Percentiles rank a stretch among this genome's conserved stretches.
phyloP scores from a whole-genome alignment of 306 rosid genomes.

The Acacia confusa region DNA sequence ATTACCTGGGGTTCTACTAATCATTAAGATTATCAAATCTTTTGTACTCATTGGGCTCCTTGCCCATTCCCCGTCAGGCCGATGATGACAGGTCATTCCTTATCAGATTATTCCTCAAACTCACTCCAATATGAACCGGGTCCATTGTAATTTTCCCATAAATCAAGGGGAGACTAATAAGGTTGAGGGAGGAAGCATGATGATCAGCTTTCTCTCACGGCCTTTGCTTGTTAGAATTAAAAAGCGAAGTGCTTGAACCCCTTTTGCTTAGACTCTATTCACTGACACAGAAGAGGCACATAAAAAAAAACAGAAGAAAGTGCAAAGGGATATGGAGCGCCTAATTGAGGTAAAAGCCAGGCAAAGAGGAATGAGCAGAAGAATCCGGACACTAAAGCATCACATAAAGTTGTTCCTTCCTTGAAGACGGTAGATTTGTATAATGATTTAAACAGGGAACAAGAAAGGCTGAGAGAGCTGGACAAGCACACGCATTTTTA shows the following conservation, averaged over 20 bases:
- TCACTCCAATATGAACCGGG: constrained; percentile 10
- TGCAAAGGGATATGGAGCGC: background rate
- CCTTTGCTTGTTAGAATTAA: constrained; percentile 35
- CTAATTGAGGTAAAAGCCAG: constrained; percentile 34
- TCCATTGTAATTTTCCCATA: constrained; percentile 25
- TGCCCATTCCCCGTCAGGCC: constrained; percentile 4
- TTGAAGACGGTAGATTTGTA: background rate
- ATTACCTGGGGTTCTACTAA: background rate
- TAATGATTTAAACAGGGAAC: background rate
- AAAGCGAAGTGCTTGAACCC: constrained; percentile 49
- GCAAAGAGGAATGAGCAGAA: constrained; percentile 50
- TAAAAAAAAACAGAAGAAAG: constrained; percentile 35
- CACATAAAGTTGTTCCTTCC: background rate
- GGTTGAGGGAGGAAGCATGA: constrained; percentile 13
- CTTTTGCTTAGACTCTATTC: constrained; percentile 61
- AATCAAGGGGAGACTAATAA: constrained; percentile 32
- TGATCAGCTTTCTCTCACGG: background rate
- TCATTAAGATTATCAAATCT: constrained; percentile 12
- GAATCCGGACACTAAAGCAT: constrained; percentile 33
- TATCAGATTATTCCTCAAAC: background rate
- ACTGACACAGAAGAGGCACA: constrained; percentile 5
- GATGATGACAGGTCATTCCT: constrained; percentile 7
- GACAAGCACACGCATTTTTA: background rate
- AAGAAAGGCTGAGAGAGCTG: background rate
- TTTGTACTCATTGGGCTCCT: constrained; percentile 14